Conservation (phyloP, 78 protist genomes). For the Dictyostelium purpureum region DNA sequence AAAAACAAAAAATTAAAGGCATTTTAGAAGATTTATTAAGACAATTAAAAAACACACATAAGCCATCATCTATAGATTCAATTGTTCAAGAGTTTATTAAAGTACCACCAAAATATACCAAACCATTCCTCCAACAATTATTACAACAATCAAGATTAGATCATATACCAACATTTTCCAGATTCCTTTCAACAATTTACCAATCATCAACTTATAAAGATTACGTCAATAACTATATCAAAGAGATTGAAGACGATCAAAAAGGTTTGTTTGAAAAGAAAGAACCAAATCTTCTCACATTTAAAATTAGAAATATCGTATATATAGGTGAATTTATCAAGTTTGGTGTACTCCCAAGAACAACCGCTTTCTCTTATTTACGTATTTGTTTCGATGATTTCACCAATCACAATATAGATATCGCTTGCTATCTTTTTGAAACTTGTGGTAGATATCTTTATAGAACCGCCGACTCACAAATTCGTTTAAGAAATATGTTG, state of each 20-base stretch:
- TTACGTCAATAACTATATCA: not conserved
- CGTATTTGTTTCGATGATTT: slow-evolving; percentile 82
- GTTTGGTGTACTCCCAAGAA: slow-evolving; percentile 51
- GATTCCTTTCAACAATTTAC: slow-evolving; percentile 45
- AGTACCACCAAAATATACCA: slow-evolving; percentile 1
- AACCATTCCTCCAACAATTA: slow-evolving; percentile 9
- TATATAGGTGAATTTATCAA: slow-evolving; percentile 87
- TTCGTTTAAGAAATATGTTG: slow-evolving; percentile 73
- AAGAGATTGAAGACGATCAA: slow-evolving; percentile 61
- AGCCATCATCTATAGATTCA: slow-evolving; percentile 9
- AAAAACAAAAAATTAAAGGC: slow-evolving; percentile 12
- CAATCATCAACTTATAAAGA: slow-evolving; percentile 48
- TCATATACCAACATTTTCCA: slow-evolving; percentile 42
- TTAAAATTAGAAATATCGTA: slow-evolving; percentile 31
- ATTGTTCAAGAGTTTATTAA: slow-evolving; percentile 5
- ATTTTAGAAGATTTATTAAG: slow-evolving; percentile 30
- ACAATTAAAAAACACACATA: not conserved
- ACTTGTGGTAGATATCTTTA: slow-evolving; percentile 88
- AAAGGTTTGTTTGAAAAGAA: slow-evolving; percentile 53
- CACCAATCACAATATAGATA: slow-evolving; percentile 77
- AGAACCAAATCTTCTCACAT: slow-evolving; percentile 25
- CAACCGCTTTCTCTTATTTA: slow-evolving; percentile 65
- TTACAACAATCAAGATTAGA: slow-evolving; percentile 8
- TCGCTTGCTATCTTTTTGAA: slow-evolving; percentile 83
- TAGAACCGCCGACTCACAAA: slow-evolving; percentile 74